Conservation (phyloP, 495 filamentous ascomycete genomes). For the Xylaria nigripes region DNA sequence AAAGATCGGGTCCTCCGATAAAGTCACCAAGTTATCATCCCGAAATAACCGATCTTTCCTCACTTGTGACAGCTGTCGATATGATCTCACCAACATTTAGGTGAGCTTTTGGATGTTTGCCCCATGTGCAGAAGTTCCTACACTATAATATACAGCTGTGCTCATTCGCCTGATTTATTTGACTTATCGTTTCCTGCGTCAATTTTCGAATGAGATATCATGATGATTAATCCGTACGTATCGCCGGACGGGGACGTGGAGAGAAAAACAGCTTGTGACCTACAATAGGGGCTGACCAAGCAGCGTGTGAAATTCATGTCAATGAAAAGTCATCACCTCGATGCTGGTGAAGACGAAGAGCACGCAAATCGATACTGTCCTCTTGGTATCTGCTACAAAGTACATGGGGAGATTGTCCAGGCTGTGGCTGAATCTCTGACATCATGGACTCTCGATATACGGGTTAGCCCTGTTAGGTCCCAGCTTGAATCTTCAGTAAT, state of each 20-base stretch:
- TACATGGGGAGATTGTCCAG: neutral
- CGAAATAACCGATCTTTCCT: no score
- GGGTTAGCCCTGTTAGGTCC: constrained; percentile 1
- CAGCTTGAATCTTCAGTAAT: neutral
- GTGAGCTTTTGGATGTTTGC: no score
- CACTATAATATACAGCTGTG: neutral
- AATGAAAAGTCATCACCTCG: neutral
- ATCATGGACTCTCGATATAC: constrained; percentile 23
- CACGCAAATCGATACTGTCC: no score
- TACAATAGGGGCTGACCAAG: neutral
- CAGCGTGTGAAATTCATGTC: neutral
- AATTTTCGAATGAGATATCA: neutral
- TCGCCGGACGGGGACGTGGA: neutral
- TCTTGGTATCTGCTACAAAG: neutral
- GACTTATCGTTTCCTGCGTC: no score
- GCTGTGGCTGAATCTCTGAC: constrained; percentile 24
- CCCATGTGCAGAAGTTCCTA: no score
- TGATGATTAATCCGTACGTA: neutral
- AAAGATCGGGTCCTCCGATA: no score
- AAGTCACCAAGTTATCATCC: no score
- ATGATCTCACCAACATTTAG: no score
- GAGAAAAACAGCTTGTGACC: neutral
- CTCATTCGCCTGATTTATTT: no score
- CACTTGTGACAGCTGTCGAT: no score
- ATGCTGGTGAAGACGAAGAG: neutral